A percentile compares a stretch with the other conserved stretches of the same genome.
phyloP scores from a whole-genome alignment of 2,329 filamentous ascomycete genomes.

The Diaporthe vaccinii region DNA sequence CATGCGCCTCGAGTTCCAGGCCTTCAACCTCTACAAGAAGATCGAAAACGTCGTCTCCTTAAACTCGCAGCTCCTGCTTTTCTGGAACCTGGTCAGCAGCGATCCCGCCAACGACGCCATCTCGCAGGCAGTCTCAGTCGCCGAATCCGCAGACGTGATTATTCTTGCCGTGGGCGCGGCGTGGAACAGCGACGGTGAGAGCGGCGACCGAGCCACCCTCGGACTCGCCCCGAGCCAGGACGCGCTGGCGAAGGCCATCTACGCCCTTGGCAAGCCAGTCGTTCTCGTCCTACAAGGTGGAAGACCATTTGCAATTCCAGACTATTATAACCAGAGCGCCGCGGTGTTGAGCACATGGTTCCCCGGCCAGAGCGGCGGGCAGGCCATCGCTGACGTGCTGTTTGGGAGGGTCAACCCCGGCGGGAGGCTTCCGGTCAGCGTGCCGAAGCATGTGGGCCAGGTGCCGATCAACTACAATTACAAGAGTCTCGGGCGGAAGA shows the following conservation, averaged over 20 bases:
- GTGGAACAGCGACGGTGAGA: slow-evolving; percentile 62
- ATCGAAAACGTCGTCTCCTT: slow-evolving; percentile 55
- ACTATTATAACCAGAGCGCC: slow-evolving; percentile 53
- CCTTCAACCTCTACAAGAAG: slow-evolving; percentile 56
- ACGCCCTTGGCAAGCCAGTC: slow-evolving; percentile 55
- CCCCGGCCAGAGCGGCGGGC: slow-evolving; percentile 51
- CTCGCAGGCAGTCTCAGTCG: slow-evolving; percentile 52
- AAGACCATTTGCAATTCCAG: slow-evolving; percentile 55
- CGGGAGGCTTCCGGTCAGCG: slow-evolving; percentile 51
- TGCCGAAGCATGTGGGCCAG: slow-evolving; percentile 52
- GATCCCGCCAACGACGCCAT: slow-evolving; percentile 44
- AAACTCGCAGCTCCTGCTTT: slow-evolving; percentile 57
- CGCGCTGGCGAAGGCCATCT: slow-evolving; percentile 53
- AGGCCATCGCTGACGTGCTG: slow-evolving; percentile 53
- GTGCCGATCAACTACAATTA: slow-evolving; percentile 54
- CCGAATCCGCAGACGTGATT: slow-evolving; percentile 53
- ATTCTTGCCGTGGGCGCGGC: slow-evolving; percentile 56
- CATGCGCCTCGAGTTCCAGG: slow-evolving; percentile 58
- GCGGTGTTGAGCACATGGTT: slow-evolving; percentile 57
- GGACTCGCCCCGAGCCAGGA: slow-evolving; percentile 55
- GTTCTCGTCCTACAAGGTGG: slow-evolving; percentile 58
- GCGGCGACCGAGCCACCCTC: slow-evolving; percentile 55
- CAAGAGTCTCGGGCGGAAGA: slow-evolving; percentile 48
- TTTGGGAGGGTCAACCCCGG: slow-evolving; percentile 52
- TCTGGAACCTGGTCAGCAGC: slow-evolving; percentile 60